A percentile compares a stretch with the other conserved stretches of the same genome.
Evolutionary conservation across 352 stramenopile genomes (phyloP).

Genomic region (Elongisporangium prolatum): DNA sequence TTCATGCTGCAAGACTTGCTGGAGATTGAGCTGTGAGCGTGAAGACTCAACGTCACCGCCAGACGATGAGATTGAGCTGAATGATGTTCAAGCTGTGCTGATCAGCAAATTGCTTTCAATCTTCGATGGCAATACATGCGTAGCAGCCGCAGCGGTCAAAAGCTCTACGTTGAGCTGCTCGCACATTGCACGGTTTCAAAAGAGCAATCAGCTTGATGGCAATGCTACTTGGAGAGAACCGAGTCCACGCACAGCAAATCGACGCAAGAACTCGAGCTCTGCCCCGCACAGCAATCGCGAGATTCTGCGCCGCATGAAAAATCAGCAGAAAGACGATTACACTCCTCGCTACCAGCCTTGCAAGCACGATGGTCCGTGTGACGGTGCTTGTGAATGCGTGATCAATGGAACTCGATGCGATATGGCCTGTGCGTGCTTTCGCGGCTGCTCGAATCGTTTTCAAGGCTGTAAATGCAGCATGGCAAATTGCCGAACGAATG

Average conservation of each 20-base stretch:
- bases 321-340: not conserved
- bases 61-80: slow-evolving; percentile 8
- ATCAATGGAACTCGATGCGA: slow-evolving; percentile 50
- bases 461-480: slow-evolving; percentile 58
- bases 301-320: slow-evolving; percentile 1
- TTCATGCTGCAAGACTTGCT: not conserved
- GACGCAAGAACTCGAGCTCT: slow-evolving; percentile 9
- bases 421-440: slow-evolving; percentile 52
- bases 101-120: slow-evolving; percentile 41
- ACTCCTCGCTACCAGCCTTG: slow-evolving; percentile 52
- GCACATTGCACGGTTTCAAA: slow-evolving; percentile 25
- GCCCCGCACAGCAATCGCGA: slow-evolving; percentile 8
- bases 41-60: not conserved
- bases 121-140: slow-evolving; percentile 36
- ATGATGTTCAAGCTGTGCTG: slow-evolving; percentile 32
- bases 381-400: slow-evolving; percentile 44
- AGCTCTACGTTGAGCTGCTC: slow-evolving; percentile 28
- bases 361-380: slow-evolving; percentile 50
- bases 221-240: not conserved
- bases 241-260: slow-evolving; percentile 6
- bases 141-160: slow-evolving; percentile 35
- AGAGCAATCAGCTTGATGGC: not conserved
- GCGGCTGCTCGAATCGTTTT: slow-evolving; percentile 59
- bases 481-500: slow-evolving; percentile 47
- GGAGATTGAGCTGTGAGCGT: not conserved